Percentiles rank a stretch among this genome's conserved stretches.
These are phyloP conservation scores for Alternaria triticimaculans DNA, from an alignment of 2,329 filamentous ascomycete species.

Conservation along the genomic window DNA sequence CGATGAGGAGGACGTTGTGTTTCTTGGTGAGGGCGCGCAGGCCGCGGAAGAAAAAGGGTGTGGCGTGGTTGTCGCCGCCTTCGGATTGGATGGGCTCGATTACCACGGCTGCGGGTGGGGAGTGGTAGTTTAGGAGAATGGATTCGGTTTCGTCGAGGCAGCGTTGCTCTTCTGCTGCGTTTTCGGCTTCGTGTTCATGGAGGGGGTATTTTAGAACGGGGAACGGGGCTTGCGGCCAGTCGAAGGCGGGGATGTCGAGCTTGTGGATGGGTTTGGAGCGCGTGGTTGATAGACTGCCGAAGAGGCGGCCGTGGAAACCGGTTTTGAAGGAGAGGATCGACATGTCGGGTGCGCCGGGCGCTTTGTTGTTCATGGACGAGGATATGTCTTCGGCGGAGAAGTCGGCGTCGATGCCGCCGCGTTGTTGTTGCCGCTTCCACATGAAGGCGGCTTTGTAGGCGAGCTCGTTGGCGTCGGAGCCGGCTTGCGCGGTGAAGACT, in stretches of 20 bases:
- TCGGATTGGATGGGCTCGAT: slow-evolving; percentile 94
- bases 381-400: slow-evolving; percentile 79
- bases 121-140: slow-evolving; percentile 78
- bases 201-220: slow-evolving; percentile 86
- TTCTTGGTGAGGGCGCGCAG: slow-evolving; percentile 80
- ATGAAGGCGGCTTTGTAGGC: slow-evolving; percentile 97
- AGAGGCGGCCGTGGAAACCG: slow-evolving; percentile 88
- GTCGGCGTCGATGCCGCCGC: slow-evolving; percentile 77
- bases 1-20: slow-evolving; percentile 82
- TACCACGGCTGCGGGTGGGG: slow-evolving; percentile 80
- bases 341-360: slow-evolving; percentile 77
- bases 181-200: slow-evolving; percentile 78
- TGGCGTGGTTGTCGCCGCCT: slow-evolving; percentile 93
- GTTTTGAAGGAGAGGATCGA: slow-evolving; percentile 90
- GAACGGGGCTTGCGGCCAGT: slow-evolving; percentile 93
- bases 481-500: slow-evolving; percentile 88
- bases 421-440: slow-evolving; percentile 82
- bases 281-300: slow-evolving; percentile 85
- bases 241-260: slow-evolving; percentile 90
- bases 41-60: slow-evolving; percentile 83
- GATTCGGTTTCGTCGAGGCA: slow-evolving; percentile 84
- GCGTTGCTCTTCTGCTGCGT: slow-evolving; percentile 79
- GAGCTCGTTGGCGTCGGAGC: slow-evolving; percentile 91
- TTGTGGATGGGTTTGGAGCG: slow-evolving; percentile 95
- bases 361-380: slow-evolving; percentile 80